Evolutionary conservation across 73 alveolate species (phyloP).

Genomic region (Halteria grandinella): DNA sequence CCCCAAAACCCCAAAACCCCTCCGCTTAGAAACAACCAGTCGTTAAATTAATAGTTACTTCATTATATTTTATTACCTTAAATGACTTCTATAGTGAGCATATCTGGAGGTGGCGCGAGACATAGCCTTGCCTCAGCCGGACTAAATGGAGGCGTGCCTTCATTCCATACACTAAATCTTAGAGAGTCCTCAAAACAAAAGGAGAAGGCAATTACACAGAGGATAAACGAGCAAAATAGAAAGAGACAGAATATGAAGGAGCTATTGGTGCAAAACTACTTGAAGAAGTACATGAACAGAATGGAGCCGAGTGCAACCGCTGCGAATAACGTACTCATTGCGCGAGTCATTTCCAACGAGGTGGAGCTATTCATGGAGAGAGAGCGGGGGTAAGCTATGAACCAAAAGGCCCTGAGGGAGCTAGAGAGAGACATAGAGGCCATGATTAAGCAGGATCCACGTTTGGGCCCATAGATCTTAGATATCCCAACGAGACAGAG

Average conservation of each 20-base stretch:
- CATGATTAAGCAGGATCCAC: neutral
- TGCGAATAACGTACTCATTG: neutral
- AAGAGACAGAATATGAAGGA: slow-evolving; percentile 12
- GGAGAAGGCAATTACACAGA: neutral
- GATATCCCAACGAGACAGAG: neutral
- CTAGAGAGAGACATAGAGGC: neutral
- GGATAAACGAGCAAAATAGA: neutral
- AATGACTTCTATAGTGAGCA: no score
- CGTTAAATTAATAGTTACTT: no score
- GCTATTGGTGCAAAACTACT: slow-evolving; percentile 11
- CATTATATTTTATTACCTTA: no score
- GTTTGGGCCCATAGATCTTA: neutral
- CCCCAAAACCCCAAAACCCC: no score
- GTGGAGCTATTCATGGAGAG: slow-evolving; percentile 16
- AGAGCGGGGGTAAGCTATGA: slow-evolving; percentile 38
- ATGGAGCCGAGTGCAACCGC: neutral
- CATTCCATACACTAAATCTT: slow-evolving; percentile 17
- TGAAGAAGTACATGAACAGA: slow-evolving; percentile 8
- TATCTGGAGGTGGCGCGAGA: no score
- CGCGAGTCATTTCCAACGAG: slow-evolving; percentile 2
- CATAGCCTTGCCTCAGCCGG: no score
- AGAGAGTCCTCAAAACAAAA: slow-evolving; percentile 4
- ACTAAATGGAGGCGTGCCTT: no score
- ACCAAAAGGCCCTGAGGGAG: slow-evolving; percentile 21
- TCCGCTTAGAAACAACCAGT: no score